Evolutionary conservation across 2,329 filamentous ascomycete species (phyloP).

Genomic region (Fusarium redolens): DNA sequence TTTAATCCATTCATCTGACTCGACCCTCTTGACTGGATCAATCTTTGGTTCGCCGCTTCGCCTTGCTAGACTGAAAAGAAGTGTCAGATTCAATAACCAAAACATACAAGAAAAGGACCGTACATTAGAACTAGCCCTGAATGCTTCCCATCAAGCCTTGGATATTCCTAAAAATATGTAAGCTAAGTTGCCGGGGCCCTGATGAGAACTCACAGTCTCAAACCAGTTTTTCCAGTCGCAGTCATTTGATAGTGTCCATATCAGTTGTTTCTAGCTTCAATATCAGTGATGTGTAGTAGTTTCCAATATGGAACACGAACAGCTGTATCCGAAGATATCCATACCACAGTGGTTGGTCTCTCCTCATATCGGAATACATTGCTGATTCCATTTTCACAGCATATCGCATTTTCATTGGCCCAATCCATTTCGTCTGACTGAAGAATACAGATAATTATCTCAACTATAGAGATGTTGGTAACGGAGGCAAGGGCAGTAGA

Average conservation of each 20-base stretch:
- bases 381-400: not conserved
- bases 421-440: not conserved
- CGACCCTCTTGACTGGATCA: not conserved
- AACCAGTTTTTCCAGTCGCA: constrained; percentile 9
- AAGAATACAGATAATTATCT: too few species aligned
- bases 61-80: not conserved
- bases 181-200: rapidly evolving
- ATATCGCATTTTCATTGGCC: constrained; percentile 1
- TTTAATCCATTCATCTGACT: not conserved
- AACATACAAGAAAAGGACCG: rapidly evolving
- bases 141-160: not conserved
- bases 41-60: not conserved
- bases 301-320: not conserved
- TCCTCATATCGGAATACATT: not conserved
- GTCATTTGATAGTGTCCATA: not conserved
- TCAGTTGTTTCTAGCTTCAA: not conserved
- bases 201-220: not conserved
- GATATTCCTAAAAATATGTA: not conserved
- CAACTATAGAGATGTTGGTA: too few species aligned
- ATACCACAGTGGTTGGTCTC: not conserved
- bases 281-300: not conserved
- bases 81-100: not conserved
- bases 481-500: too few species aligned
- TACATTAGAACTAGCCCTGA: constrained; percentile 16
- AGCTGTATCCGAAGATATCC: not conserved